A percentile compares a stretch with the other conserved stretches of the same genome.
These are phyloP conservation scores for Fusarium nelsonii DNA, from an alignment of 2,329 filamentous ascomycete species.

Conservation along the genomic window DNA sequence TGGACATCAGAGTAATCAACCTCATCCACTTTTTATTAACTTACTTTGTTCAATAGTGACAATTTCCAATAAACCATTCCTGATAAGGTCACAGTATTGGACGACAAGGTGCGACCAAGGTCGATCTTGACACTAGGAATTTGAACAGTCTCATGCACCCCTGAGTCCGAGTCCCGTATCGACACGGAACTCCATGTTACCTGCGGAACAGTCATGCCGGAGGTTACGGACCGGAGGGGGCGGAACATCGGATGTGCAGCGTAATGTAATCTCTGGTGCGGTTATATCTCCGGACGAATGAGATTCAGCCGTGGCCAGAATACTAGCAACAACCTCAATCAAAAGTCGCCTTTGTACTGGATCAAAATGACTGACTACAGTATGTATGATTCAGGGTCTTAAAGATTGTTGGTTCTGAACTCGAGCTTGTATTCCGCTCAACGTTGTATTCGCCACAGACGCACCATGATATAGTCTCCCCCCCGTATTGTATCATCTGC, in stretches of 20 bases:
- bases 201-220: conserved; percentile 4
- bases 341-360: background rate
- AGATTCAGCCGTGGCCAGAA: conserved; percentile 13
- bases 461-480: too few relatives aligned
- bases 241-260: conserved; percentile 23
- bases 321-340: conserved; percentile 20
- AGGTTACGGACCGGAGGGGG: conserved; percentile 14
- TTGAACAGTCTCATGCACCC: conserved; percentile 13
- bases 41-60: background rate
- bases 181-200: conserved; percentile 35
- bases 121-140: conserved; percentile 16
- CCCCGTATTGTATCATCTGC: background rate
- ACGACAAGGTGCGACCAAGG: background rate
- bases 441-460: conserved; percentile 43
- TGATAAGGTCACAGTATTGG: conserved; percentile 4
- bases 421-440: conserved; percentile 12
- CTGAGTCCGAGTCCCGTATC: conserved; percentile 13
- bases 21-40: conserved; percentile 25
- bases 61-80: conserved; percentile 12
- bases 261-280: background rate
- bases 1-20: conserved; percentile 14
- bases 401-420: conserved; percentile 5
- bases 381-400: conserved; percentile 7
- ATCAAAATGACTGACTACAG: background rate
- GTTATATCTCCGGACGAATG: conserved; percentile 25